Evolutionary conservation across 805 yeast genomes (phyloP), one percentile per base, ranked within the genome.

Genomic region (Yarrowia hollandica): DNA sequence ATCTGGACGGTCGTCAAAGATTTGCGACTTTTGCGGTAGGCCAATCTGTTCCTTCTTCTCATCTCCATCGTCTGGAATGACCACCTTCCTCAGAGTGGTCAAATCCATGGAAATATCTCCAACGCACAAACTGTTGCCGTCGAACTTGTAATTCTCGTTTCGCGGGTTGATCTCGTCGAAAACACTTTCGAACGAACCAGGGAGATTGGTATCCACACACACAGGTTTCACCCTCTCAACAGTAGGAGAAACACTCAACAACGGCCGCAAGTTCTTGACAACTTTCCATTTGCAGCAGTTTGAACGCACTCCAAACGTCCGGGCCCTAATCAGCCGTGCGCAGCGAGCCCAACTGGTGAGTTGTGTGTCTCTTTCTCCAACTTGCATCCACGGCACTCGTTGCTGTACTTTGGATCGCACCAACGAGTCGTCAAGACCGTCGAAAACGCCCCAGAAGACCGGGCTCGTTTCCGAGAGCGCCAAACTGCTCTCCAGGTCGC

Each of bases 401-500:
- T 26, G 5, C 15, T 16, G 48, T 6, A 41, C 48, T 5, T 41
- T 25, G 31, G 22, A 26, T 25, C 48, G 33, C 22, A 41, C 18
- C 48, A 41, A 11, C 5, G 33, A 3, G 12, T 41, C 23, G 15
- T 41, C 48, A 3, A 41, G 23, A 8, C 48, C 33, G 11, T 12
- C 21, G 12, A 26, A 18, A 5, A 41, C 48, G 8, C 2, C 16
- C 1, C 2, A 4, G 15, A 41, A 41, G 7, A 33, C 3, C 5
- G n/a, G n/a, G 14, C 22, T 25, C 22, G 33, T 41, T 14, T 41
- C 48, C 4, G 21, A 18, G 33, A 41, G 48, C 14, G 48, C 48
- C 22, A 41, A 33, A 18, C 22, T 15, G 22, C 48, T 26, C 31
- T 41, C 48, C 23, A 41, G n/a, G 21, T 41, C 48, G 31, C 48